A percentile compares a stretch with the other conserved stretches of the same genome.
Evolutionary conservation across 805 yeast species (phyloP).

Genomic region (Candida pini): DNA sequence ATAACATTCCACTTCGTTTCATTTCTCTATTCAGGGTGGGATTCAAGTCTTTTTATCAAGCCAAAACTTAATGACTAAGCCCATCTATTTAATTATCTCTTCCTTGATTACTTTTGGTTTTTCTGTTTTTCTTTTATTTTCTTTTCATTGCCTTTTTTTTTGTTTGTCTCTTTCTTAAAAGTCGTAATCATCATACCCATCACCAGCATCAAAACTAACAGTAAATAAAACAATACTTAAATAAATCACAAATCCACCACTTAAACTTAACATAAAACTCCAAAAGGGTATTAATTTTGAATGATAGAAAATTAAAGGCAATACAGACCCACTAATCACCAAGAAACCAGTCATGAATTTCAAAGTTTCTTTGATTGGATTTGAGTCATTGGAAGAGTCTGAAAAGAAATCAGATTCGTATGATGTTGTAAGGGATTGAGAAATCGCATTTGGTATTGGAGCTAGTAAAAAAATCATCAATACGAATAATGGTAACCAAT

Average conservation of each 20-base stretch:
- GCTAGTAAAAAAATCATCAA: conserved; percentile 30
- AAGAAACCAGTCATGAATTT: conserved; percentile 29
- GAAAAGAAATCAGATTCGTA: conserved; percentile 27
- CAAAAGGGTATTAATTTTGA: conserved; percentile 22
- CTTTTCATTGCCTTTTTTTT: no score
- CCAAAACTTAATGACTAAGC: no score
- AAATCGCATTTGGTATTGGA: conserved; percentile 30
- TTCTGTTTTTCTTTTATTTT: no score
- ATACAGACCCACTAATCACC: conserved; percentile 27
- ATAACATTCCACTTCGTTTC: no score
- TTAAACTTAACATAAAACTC: conserved; percentile 53
- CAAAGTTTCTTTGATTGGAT: conserved; percentile 23
- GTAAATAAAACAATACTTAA: conserved; percentile 77
- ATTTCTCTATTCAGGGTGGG: no score
- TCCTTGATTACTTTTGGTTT: no score
- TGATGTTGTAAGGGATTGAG: conserved; percentile 18
- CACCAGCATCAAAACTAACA: conserved; percentile 61
- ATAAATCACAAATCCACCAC: conserved; percentile 83
- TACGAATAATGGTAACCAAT: conserved; percentile 86
- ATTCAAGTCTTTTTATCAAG: no score
- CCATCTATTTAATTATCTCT: no score
- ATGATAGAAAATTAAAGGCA: conserved; percentile 30
- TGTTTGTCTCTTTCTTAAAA: no score
- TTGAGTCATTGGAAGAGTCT: conserved; percentile 18
- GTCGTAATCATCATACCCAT: conserved; percentile 37